Conservation (phyloP, 257 asterid genomes). For the Salvia hispanica region DNA sequence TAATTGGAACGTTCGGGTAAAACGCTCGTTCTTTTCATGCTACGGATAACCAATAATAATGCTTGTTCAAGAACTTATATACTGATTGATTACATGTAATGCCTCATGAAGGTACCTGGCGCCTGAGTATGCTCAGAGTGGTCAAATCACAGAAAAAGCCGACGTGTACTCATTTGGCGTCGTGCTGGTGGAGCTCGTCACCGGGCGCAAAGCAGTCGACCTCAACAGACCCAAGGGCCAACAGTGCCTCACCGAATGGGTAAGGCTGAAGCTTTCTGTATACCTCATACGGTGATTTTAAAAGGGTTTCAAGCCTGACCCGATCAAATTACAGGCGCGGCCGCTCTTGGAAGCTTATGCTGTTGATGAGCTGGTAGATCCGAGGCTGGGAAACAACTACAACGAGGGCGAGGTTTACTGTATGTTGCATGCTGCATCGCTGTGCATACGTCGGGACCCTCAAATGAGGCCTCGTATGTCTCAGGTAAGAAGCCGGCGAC, state of each 20-base stretch:
- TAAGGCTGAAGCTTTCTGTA: conserved; percentile 28
- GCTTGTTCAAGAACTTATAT: neutral
- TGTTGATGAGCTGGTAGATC: conserved; percentile 72
- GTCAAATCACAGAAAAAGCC: conserved; percentile 96
- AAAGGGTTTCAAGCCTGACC: neutral
- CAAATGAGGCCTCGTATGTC: conserved; percentile 94
- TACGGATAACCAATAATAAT: neutral
- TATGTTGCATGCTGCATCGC: conserved; percentile 90
- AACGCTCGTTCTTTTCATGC: neutral
- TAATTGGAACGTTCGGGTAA: conserved; percentile 93
- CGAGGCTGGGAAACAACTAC: conserved; percentile 53
- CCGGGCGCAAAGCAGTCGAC: conserved; percentile 95
- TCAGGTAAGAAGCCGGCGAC: conserved; percentile 47
- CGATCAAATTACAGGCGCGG: conserved; percentile 63
- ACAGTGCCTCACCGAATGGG: conserved; percentile 98
- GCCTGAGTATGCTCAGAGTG: conserved; percentile 99
- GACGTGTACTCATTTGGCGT: conserved; percentile 97
- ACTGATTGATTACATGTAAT: neutral
- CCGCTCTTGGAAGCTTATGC: conserved; percentile 84
- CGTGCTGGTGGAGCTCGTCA: conserved; percentile 88
- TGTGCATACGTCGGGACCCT: conserved; percentile 90
- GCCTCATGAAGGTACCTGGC: conserved; percentile 72
- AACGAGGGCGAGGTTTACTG: conserved; percentile 71
- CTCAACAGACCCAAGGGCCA: conserved; percentile 92
- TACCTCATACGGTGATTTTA: no score